Base-by-base conservation (phyloP, 1,284 basidiomycete genomes). In the Naganishia albida region DNA sequence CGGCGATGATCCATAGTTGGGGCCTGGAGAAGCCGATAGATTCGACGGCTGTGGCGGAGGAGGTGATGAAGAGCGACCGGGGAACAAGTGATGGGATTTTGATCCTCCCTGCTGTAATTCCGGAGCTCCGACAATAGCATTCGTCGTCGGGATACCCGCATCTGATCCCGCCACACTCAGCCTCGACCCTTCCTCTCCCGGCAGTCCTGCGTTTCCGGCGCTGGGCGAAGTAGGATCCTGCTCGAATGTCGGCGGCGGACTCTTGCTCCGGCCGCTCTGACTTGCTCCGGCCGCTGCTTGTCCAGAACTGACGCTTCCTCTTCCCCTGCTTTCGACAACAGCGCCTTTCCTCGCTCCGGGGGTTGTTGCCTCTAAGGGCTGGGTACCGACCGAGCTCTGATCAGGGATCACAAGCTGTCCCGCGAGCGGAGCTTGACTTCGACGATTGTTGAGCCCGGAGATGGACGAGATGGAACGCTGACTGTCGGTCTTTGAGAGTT, bases 401-500 rank as follows among this genome's bases (percentile, higher is more conserved):
- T 50, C 50, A 26, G 69, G 66, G 30, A 68, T 59, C n/a, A 63
- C 67, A 18, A 68, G 54, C 40, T 46, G 62, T 15, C 67, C 65
- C 12, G 60, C 69, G 40, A 57, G 66, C 39, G 53, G 66, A 39
- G 57, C 66, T 67, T 38, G 53, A 48, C 38, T 50, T 52, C 44
- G 49, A 39, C 57, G 57, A n/a, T 60, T 60, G 57, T 40, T 60
- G 46, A 60, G 46, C 25, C 63, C 65, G 2, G 62, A 64, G 30
- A 65, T 49, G 13, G 50, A 59, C 25, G 62, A 56, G 65, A 67
- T 48, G 25, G 63, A 64, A 26, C 65, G 64, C 38, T 68, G 63
- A 20, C 77, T 72, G 65, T 80, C 78, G 59, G 68, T 71, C 26
- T 75, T 67, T 12, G 77, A 72, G 25, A 79, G 71, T 68, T 80